Evolutionary conservation across 106 monocot genomes (phyloP), one percentile per base, ranked within the genome.

Genomic region (Posidonia australis): DNA sequence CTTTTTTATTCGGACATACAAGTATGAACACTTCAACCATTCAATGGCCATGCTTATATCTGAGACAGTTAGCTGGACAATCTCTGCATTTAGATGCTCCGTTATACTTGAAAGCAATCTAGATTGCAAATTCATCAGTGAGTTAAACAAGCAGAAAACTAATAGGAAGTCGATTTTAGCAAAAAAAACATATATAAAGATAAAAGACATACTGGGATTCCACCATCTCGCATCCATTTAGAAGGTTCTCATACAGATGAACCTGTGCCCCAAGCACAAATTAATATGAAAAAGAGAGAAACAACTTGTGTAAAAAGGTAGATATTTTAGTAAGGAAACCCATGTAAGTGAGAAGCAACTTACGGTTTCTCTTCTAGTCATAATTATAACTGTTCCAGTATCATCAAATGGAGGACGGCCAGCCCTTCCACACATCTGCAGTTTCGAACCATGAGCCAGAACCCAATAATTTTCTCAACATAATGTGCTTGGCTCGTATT

Each of bases 371-470:
- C 70, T 84, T 74, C 94, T 86, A 30, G 94, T 96, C 94, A 96
- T 90, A 43, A 96, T 82, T 46, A 96, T 77, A 71, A 87, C 90
- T 65, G 81, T 79, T 44, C 94, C 94, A 62, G 84, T 90, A 62
- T 90, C 94, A 79, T 96, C 82, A 76, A 96, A 96, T 76, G 94
- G 94, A 59, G 90, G 94, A 54, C 94, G 86, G 24, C 94, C 94
- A 65, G 94, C 94, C 74, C 94, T 90, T 20, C 94, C 94, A 65
- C 84, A 87, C 90, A 96, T 96, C 94, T 90, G 84, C 65, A 77
- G 60, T 57, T 70, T 16, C 16, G 23, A 36, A 60, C 10, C 30
- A 41, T 61, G n/a, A 41, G 10, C 18, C 14, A 61, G 24, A 22
- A 30, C 13, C 24, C 11, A 28, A 14, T 25, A 27, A 57, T 17